phyloP scores from a whole-genome alignment of 768 basidiomycete species.

The Boletus eberwhitei region DNA sequence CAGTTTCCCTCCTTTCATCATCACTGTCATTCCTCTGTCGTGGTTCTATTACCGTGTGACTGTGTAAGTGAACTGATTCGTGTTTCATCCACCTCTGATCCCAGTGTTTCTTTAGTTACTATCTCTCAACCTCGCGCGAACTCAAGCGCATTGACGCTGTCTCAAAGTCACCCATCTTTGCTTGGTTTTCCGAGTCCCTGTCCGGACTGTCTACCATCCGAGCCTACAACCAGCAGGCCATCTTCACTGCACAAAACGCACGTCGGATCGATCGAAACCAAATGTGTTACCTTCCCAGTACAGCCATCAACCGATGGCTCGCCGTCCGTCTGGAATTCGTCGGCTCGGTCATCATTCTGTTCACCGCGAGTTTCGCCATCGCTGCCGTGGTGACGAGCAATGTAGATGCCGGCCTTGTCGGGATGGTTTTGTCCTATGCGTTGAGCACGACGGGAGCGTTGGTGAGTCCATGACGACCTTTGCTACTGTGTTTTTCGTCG shows the following conservation, averaged over 20 bases:
- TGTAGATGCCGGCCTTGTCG: conserved; percentile 86
- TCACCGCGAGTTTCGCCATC: conserved; percentile 65
- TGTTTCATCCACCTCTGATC: neutral
- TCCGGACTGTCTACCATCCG: conserved; percentile 81
- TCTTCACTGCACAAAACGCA: conserved; percentile 68
- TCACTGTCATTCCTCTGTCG: conserved; percentile 70
- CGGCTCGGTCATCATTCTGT: conserved; percentile 75
- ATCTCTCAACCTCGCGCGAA: conserved; percentile 82
- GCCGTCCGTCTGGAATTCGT: conserved; percentile 82
- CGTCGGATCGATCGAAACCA: conserved; percentile 83
- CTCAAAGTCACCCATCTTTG: conserved; percentile 88
- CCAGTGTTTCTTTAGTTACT: conserved; percentile 53
- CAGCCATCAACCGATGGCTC: conserved; percentile 80
- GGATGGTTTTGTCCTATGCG: conserved; percentile 81
- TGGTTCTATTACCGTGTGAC: conserved; percentile 82
- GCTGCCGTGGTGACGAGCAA: conserved; percentile 68
- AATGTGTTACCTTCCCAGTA: conserved; percentile 70
- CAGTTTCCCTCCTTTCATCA: conserved; percentile 79
- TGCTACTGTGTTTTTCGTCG: neutral
- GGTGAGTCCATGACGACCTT: conserved; percentile 40
- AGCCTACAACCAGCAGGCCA: conserved; percentile 66
- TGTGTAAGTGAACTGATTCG: conserved; percentile 45
- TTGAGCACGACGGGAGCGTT: conserved; percentile 79
- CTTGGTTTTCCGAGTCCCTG: conserved; percentile 78
- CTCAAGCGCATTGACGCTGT: conserved; percentile 87